phyloP scores from a whole-genome alignment of 805 yeast genomes.

The Wickerhamiella parazyma region DNA sequence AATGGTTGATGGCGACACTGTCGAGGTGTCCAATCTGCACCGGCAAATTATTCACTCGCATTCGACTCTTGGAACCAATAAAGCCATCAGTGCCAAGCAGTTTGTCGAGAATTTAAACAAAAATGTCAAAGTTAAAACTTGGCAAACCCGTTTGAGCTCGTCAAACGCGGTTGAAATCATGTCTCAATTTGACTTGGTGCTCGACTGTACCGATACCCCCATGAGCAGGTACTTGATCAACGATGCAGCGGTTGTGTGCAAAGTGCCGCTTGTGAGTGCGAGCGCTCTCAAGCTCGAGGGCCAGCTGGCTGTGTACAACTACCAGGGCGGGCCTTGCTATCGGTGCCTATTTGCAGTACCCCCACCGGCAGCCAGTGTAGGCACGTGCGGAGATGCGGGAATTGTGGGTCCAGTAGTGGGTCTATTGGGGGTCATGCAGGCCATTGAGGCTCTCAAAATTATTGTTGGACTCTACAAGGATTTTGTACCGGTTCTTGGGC shows the following conservation, averaged over 20 bases:
- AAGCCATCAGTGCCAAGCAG: conserved; percentile 64
- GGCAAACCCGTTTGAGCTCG: conserved; percentile 25
- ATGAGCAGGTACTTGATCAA: conserved; percentile 72
- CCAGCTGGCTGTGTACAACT: conserved; percentile 68
- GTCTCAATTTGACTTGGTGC: conserved; percentile 52
- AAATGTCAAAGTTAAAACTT: conserved; percentile 39
- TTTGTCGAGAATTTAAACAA: conserved; percentile 52
- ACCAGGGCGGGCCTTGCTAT: conserved; percentile 73
- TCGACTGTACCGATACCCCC: conserved; percentile 95
- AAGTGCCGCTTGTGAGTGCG: conserved; percentile 72
- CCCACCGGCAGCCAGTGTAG: conserved; percentile 69
- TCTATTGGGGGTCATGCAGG: conserved; percentile 75
- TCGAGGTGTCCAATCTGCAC: conserved; percentile 76
- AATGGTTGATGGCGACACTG: conserved; percentile 74
- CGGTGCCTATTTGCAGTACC: conserved; percentile 87
- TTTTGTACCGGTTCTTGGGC: conserved; percentile 54
- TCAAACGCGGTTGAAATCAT: conserved; percentile 53
- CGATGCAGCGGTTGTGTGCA: conserved; percentile 60
- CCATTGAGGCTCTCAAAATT: conserved; percentile 71
- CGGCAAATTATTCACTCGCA: conserved; percentile 75
- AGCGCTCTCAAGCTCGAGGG: conserved; percentile 90
- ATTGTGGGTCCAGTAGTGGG: conserved; percentile 97
- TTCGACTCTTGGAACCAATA: conserved; percentile 48
- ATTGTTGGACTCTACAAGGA: conserved; percentile 43
- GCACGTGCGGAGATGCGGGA: conserved; percentile 86